These are phyloP conservation scores for Martiniozyma abietophila DNA, from an alignment of 805 yeast species.

Conservation along the genomic window DNA sequence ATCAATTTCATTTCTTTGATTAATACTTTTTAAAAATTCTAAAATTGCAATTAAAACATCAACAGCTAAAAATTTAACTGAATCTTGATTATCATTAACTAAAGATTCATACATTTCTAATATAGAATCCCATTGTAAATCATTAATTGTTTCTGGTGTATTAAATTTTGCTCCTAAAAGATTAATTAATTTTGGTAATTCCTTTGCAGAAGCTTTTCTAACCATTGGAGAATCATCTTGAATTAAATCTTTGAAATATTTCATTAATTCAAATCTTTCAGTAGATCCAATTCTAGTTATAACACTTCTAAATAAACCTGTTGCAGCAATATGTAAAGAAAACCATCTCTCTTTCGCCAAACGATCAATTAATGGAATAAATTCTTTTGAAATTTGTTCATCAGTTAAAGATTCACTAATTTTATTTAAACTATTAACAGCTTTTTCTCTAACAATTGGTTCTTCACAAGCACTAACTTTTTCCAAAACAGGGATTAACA, in stretches of 20 bases:
- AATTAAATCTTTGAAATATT: slow-evolving; percentile 59
- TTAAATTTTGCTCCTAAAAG: slow-evolving; percentile 30
- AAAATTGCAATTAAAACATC: slow-evolving; percentile 82
- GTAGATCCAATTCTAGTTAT: slow-evolving; percentile 47
- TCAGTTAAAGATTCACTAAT: slow-evolving; percentile 55
- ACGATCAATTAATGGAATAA: slow-evolving; percentile 67
- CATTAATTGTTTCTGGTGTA: slow-evolving; percentile 36
- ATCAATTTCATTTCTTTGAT: slow-evolving; percentile 49
- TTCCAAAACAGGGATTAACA: slow-evolving; percentile 62
- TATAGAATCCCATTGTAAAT: slow-evolving; percentile 66
- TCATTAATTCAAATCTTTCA: slow-evolving; percentile 52
- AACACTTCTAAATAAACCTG: slow-evolving; percentile 76
- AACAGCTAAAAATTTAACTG: slow-evolving; percentile 83
- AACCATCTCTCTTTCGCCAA: slow-evolving; percentile 92
- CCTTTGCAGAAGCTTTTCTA: slow-evolving; percentile 84
- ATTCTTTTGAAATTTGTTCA: slow-evolving; percentile 55
- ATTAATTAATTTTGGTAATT: slow-evolving; percentile 67
- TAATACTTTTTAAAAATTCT: slow-evolving; percentile 49
- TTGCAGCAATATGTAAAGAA: slow-evolving; percentile 80
- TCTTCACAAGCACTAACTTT: slow-evolving; percentile 88
- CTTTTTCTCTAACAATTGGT: slow-evolving; percentile 91
- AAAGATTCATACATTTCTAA: slow-evolving; percentile 74
- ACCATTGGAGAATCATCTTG: slow-evolving; percentile 97
- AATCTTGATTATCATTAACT: slow-evolving; percentile 84
- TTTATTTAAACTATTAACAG: slow-evolving; percentile 73